These are phyloP conservation scores for Acanthamoeba triangularis DNA, from an alignment of 208 protist genomes.

Conservation along the genomic window DNA sequence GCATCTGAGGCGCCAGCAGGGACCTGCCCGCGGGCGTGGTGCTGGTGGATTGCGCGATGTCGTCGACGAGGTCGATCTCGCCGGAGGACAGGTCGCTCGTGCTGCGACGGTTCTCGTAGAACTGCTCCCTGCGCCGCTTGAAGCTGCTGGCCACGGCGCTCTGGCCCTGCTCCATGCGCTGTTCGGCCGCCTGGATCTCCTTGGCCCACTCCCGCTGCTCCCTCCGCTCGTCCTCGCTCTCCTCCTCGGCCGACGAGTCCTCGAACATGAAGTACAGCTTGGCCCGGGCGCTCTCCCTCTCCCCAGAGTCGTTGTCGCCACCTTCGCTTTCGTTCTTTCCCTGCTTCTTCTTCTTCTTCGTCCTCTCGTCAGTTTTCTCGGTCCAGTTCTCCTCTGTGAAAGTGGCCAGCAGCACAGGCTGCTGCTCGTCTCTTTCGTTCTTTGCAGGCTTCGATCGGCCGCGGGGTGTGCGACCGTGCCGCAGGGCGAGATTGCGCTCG, in stretches of 20 bases:
- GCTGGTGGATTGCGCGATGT: no score
- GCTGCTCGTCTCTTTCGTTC: neutral
- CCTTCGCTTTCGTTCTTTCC: no score
- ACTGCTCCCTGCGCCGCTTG: neutral
- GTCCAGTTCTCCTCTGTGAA: neutral
- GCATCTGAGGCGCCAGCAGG: no score
- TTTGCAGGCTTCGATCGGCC: no score
- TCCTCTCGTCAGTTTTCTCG: neutral
- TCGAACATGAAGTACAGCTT: neutral
- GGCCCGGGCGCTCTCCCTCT: neutral
- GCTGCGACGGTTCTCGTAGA: neutral
- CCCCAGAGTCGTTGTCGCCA: no score
- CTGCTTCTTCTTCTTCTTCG: neutral
- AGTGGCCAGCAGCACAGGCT: neutral
- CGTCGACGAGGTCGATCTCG: neutral
- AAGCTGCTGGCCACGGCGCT: neutral
- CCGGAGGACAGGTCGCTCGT: neutral
- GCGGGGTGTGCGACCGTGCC: neutral
- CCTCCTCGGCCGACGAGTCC: no score
- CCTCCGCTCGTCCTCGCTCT: no score
- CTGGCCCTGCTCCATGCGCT: neutral
- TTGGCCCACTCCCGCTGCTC: neutral
- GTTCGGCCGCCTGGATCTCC: neutral
- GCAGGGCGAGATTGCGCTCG: neutral
- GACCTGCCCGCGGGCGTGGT: no score